Conservation (phyloP, 176 grass and related monocot genomes). For the Oryza officinalis region DNA sequence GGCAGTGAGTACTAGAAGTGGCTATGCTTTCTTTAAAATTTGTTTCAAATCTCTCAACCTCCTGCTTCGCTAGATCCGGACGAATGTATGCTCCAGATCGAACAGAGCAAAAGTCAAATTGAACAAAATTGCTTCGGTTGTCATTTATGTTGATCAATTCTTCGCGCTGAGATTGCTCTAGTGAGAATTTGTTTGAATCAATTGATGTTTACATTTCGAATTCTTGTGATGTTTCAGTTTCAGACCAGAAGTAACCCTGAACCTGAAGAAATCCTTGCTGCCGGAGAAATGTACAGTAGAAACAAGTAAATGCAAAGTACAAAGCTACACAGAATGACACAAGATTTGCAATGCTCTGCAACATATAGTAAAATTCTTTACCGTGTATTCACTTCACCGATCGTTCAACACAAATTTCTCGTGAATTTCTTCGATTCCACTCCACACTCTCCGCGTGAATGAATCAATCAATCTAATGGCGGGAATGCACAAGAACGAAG, state of each 20-base stretch:
- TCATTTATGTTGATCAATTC: neutral
- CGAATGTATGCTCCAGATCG: neutral
- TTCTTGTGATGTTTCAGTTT: neutral
- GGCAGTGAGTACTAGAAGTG: neutral
- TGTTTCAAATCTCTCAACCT: constrained; percentile 27
- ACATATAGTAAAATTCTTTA: constrained; percentile 31
- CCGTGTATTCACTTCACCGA: constrained; percentile 28
- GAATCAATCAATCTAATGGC: constrained; percentile 16
- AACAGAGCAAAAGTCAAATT: neutral
- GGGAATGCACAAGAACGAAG: neutral
- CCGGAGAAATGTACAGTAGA: constrained; percentile 28
- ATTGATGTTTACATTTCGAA: neutral
- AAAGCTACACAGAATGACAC: constrained; percentile 19
- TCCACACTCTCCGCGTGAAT: neutral
- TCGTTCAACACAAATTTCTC: neutral
- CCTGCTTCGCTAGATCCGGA: constrained; percentile 28
- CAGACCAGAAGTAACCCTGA: neutral
- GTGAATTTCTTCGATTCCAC: neutral
- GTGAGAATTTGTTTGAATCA: neutral
- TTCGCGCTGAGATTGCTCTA: neutral
- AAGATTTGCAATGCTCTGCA: constrained; percentile 1
- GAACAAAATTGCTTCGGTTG: neutral
- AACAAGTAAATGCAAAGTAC: neutral
- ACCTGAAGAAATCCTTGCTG: constrained; percentile 17
- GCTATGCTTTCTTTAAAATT: neutral